Percentiles rank a stretch among this genome's conserved stretches.
phyloP scores from a whole-genome alignment of 148 eudicot species.

The Polygonum aviculare region DNA sequence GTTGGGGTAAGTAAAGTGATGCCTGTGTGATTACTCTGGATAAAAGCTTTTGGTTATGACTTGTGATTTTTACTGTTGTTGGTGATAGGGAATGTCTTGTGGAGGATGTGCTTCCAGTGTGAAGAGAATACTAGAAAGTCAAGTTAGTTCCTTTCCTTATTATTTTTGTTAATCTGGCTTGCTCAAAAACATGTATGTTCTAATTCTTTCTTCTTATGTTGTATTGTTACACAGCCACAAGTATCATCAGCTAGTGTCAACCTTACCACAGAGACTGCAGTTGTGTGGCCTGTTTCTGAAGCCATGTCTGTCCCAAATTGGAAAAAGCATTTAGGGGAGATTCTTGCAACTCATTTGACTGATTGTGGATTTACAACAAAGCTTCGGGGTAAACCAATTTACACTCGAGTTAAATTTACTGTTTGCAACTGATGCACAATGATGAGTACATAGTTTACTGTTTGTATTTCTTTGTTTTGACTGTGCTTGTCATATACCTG shows the following conservation, averaged over 20 bases:
- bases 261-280: slow-evolving; percentile 89
- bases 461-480: not conserved
- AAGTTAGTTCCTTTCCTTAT: slow-evolving; percentile 36
- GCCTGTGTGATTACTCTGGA: not conserved
- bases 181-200: not conserved
- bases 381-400: slow-evolving; percentile 51
- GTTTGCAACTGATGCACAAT: not conserved
- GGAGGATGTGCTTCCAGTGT: slow-evolving; percentile 97
- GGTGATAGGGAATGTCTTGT: slow-evolving; percentile 79
- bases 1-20: slow-evolving; percentile 26
- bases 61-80: not conserved
- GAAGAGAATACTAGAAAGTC: slow-evolving; percentile 85
- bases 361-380: slow-evolving; percentile 77
- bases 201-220: not conserved
- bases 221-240: slow-evolving; percentile 55
- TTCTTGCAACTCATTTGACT: slow-evolving; percentile 84
- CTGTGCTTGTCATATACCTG: not conserved
- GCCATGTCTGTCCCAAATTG: slow-evolving; percentile 72
- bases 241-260: slow-evolving; percentile 88
- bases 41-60: not conserved
- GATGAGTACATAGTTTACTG: not conserved
- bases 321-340: slow-evolving; percentile 64
- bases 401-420: not conserved
- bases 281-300: slow-evolving; percentile 79
- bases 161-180: not conserved